Percentiles rank a stretch among this genome's conserved stretches.
These are phyloP conservation scores for Allantophomopsis lycopodina DNA, from an alignment of 2,329 filamentous ascomycete species.

Conservation along the genomic window DNA sequence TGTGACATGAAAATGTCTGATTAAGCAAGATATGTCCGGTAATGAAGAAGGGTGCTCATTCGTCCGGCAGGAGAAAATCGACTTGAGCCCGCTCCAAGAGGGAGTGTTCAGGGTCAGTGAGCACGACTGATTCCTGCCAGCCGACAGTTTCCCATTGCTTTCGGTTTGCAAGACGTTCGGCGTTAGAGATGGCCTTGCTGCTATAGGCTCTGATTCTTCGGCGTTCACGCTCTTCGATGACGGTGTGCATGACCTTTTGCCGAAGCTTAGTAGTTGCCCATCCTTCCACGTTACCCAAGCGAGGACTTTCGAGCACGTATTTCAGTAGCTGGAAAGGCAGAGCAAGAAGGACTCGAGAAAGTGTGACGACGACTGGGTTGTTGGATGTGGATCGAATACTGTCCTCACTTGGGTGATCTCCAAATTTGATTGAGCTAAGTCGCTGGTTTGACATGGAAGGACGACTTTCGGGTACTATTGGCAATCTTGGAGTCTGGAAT, in stretches of 20 bases:
- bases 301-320: slow-evolving; percentile 46
- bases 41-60: background rate
- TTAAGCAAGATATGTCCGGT: too few relatives aligned
- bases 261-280: slow-evolving; percentile 32
- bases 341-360: slow-evolving; percentile 57
- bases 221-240: slow-evolving; percentile 42
- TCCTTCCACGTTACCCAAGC: slow-evolving; percentile 34
- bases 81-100: slow-evolving; percentile 13
- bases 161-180: slow-evolving; percentile 12
- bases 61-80: slow-evolving; percentile 8
- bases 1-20: background rate
- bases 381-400: slow-evolving; percentile 14
- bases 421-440: slow-evolving; percentile 54
- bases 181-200: slow-evolving; percentile 10
- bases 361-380: slow-evolving; percentile 22
- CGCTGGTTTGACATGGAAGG: slow-evolving; percentile 30
- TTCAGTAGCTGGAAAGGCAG: slow-evolving; percentile 56
- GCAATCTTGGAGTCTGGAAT: slow-evolving; percentile 31
- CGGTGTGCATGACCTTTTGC: slow-evolving; percentile 31
- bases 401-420: slow-evolving; percentile 36
- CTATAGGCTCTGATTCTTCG: slow-evolving; percentile 24
- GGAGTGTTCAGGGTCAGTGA: slow-evolving; percentile 9
- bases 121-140: slow-evolving; percentile 17
- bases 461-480: slow-evolving; percentile 14
- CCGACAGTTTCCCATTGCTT: slow-evolving; percentile 18